Percentiles rank a stretch among this genome's conserved stretches.
phyloP scores from a whole-genome alignment of 2,329 filamentous ascomycete genomes.

The Fusarium tuaranense region DNA sequence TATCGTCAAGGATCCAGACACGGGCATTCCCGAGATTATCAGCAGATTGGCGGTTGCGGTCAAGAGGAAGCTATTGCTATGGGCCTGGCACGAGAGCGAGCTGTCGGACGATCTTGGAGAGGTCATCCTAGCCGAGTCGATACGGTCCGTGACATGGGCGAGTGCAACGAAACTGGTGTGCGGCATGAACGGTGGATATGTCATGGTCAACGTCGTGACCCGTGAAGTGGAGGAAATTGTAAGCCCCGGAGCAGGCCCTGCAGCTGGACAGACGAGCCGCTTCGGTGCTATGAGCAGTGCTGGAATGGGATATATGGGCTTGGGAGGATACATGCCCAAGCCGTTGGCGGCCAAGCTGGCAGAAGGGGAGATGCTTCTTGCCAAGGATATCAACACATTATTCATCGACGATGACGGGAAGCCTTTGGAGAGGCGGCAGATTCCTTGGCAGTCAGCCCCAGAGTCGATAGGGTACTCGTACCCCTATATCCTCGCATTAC shows the following conservation, averaged over 20 bases:
- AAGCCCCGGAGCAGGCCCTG: conserved; percentile 77
- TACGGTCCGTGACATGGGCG: conserved; percentile 92
- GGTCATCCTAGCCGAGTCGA: conserved; percentile 82
- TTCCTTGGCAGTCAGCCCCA: conserved; percentile 91
- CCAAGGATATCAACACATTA: conserved; percentile 96
- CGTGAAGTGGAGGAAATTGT: conserved; percentile 81
- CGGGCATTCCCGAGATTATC: conserved; percentile 92
- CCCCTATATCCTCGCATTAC: conserved; percentile 90
- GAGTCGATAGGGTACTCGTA: conserved; percentile 97
- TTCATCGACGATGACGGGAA: conserved; percentile 90
- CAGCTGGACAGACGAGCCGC: conserved; percentile 73
- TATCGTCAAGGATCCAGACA: conserved; percentile 88
- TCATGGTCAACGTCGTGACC: conserved; percentile 86
- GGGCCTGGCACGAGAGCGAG: conserved; percentile 98
- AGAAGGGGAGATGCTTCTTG: conserved; percentile 88
- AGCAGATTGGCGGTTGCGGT: conserved; percentile 92
- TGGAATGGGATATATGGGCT: conserved; percentile 96
- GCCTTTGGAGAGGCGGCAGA: conserved; percentile 83
- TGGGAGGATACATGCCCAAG: conserved; percentile 91
- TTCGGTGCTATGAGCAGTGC: conserved; percentile 87
- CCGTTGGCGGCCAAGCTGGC: conserved; percentile 86
- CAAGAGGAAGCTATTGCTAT: conserved; percentile 88
- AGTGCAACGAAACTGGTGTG: conserved; percentile 88
- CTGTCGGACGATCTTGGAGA: conserved; percentile 79
- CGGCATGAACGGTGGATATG: conserved; percentile 91